Conservation (phyloP, 1,284 basidiomycete genomes). For the Leccinum pseudoinsigne region DNA sequence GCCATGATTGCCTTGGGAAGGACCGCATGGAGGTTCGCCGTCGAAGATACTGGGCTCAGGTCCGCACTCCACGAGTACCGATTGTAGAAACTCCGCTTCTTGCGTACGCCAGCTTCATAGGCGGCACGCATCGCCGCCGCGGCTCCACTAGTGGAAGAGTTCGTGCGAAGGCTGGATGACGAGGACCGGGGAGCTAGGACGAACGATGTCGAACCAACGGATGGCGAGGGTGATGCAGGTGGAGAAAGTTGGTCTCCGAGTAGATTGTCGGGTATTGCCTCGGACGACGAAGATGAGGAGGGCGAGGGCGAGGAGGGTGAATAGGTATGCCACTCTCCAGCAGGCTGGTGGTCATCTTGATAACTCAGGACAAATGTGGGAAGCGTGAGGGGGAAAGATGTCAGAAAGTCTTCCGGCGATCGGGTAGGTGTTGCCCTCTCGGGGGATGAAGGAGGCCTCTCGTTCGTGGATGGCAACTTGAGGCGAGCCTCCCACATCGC, state of each 20-base stretch:
- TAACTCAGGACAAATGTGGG: conserved; percentile 38
- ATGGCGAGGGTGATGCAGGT: conserved; percentile 33
- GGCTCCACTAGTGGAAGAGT: conserved; percentile 31
- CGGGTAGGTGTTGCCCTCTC: conserved; percentile 32
- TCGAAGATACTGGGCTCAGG: conserved; percentile 26
- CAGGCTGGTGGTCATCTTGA: conserved; percentile 27
- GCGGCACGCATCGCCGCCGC: conserved; percentile 55
- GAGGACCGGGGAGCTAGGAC: conserved; percentile 31
- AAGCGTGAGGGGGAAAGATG: conserved; percentile 62
- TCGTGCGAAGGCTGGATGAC: conserved; percentile 31
- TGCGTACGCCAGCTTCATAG: conserved; percentile 53
- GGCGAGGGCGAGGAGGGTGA: conserved; percentile 31
- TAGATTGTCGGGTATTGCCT: conserved; percentile 24
- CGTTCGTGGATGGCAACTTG: conserved; percentile 35
- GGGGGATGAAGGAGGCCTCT: conserved; percentile 8
- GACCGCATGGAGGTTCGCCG: conserved; percentile 17
- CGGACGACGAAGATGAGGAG: conserved; percentile 32
- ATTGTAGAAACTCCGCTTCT: conserved; percentile 54
- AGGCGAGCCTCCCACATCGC: conserved; percentile 61
- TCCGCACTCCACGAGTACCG: conserved; percentile 53
- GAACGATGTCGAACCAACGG: conserved; percentile 30
- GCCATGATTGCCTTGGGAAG: conserved; percentile 21
- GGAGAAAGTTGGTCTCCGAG: conserved; percentile 30
- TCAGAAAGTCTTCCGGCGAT: conserved; percentile 51
- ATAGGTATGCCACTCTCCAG: conserved; percentile 31